These are phyloP conservation scores for Lactuca saligna DNA, from an alignment of 129 eudicot species.

Conservation along the genomic window DNA sequence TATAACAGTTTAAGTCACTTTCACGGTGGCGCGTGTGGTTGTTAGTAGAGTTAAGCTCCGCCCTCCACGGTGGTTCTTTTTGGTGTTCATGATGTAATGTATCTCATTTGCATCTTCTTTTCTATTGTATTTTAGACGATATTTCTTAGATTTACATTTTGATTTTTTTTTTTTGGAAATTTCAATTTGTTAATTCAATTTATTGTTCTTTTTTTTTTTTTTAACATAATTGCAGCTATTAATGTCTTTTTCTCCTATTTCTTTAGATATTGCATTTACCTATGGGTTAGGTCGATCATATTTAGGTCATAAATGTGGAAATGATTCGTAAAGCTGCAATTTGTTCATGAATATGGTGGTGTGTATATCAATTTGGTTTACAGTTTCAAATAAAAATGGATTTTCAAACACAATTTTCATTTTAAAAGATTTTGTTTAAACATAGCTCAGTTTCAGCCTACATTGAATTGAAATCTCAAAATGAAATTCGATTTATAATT, in stretches of 20 bases:
- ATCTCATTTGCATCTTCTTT: slow-evolving; percentile 11
- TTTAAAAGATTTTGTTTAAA: too few species aligned
- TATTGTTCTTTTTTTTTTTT: not conserved
- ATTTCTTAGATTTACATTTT: not conserved
- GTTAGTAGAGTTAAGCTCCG: slow-evolving; percentile 8
- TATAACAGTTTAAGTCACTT: slow-evolving; percentile 23
- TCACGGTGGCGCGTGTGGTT: slow-evolving; percentile 31
- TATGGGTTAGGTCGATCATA: too few species aligned
- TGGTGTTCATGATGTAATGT: slow-evolving; percentile 29
- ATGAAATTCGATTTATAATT: too few species aligned
- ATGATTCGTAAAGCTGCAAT: too few species aligned
- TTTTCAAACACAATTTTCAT: not conserved
- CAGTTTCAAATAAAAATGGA: not conserved
- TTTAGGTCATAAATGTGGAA: too few species aligned
- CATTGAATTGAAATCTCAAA: not conserved
- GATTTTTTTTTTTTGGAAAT: not conserved
- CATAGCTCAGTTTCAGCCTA: not conserved
- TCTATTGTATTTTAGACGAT: slow-evolving; percentile 11
- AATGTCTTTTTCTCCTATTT: not conserved
- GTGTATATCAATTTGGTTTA: not conserved
- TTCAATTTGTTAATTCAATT: slow-evolving; percentile 3
- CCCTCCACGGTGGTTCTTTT: slow-evolving; percentile 16
- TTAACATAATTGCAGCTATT: not conserved
- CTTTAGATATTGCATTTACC: not conserved
- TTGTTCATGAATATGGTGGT: not conserved